phyloP scores from a whole-genome alignment of 1,284 basidiomycete species.

The Apiotrichum montevideense region DNA sequence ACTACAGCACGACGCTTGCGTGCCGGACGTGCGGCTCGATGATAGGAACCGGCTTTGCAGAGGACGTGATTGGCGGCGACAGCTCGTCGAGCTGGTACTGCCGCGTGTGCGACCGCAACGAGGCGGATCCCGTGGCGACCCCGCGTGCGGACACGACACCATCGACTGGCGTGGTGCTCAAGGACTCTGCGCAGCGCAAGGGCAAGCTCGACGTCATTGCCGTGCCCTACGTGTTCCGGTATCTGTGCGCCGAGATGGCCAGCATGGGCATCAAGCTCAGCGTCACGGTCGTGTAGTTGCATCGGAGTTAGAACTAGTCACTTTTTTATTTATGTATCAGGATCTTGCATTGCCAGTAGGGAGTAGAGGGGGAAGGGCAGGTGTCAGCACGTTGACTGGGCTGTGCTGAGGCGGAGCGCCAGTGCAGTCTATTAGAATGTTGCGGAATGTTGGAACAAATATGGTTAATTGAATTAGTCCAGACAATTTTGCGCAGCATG shows the following conservation, averaged over 20 bases:
- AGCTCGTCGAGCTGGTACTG: slow-evolving; percentile 71
- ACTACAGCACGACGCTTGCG: slow-evolving; percentile 98
- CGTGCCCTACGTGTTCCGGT: slow-evolving; percentile 60
- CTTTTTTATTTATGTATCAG: too few species aligned
- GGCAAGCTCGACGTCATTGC: slow-evolving; percentile 88
- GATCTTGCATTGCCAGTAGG: too few species aligned
- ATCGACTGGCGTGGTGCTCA: slow-evolving; percentile 23
- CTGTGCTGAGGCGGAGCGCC: too few species aligned
- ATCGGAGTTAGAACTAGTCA: too few species aligned
- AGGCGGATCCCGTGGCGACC: slow-evolving; percentile 16
- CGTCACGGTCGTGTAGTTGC: slow-evolving; percentile 30
- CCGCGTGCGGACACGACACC: background rate
- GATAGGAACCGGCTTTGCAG: slow-evolving; percentile 87
- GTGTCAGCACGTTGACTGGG: too few species aligned
- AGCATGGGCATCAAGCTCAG: slow-evolving; percentile 55
- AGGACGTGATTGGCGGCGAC: slow-evolving; percentile 56
- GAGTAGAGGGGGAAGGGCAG: too few species aligned
- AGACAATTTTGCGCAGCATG: too few species aligned
- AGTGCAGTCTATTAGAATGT: too few species aligned
- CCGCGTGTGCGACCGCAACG: slow-evolving; percentile 71
- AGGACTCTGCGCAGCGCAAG: slow-evolving; percentile 16
- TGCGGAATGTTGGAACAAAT: too few species aligned
- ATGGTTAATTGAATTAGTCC: too few species aligned
- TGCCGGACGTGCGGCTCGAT: slow-evolving; percentile 93
- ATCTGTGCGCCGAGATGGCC: slow-evolving; percentile 54